Conservation (phyloP, 805 yeast species). For the Saccharomycopsis sp. region DNA sequence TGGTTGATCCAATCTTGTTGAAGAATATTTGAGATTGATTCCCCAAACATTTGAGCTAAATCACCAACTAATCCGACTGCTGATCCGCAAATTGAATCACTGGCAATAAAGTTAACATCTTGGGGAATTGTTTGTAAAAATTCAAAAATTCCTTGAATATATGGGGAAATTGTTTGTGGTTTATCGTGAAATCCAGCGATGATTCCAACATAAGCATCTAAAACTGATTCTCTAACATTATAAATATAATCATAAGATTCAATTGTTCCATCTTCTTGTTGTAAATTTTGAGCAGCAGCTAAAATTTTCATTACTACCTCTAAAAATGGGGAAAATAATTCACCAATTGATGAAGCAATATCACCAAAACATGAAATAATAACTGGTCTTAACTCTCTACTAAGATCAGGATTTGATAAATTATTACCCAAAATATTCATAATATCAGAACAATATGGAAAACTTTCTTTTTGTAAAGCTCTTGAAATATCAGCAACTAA, state of each 20-base stretch:
- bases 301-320: conserved; percentile 74
- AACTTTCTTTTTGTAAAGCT: conserved; percentile 65
- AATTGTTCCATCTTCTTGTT: conserved; percentile 54
- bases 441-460: conserved; percentile 67
- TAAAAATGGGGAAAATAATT: conserved; percentile 64
- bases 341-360: conserved; percentile 81
- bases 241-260: conserved; percentile 73
- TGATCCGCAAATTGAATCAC: conserved; percentile 68
- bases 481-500: conserved; percentile 90
- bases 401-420: conserved; percentile 55
- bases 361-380: conserved; percentile 93
- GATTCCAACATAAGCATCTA: conserved; percentile 93
- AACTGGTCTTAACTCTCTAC: conserved; percentile 76
- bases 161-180: conserved; percentile 57
- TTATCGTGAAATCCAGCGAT: conserved; percentile 75
- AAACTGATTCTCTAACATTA: conserved; percentile 72
- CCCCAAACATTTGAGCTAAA: conserved; percentile 76
- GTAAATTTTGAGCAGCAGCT: conserved; percentile 48
- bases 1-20: conserved; percentile 70
- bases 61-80: conserved; percentile 92
- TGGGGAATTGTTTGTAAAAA: conserved; percentile 51
- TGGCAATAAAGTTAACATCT: conserved; percentile 49
- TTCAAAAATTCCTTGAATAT: conserved; percentile 57
- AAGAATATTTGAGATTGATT: conserved; percentile 19
- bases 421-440: conserved; percentile 76